Conservation (phyloP, 495 filamentous ascomycete genomes). For the Filosporella fistucella region DNA sequence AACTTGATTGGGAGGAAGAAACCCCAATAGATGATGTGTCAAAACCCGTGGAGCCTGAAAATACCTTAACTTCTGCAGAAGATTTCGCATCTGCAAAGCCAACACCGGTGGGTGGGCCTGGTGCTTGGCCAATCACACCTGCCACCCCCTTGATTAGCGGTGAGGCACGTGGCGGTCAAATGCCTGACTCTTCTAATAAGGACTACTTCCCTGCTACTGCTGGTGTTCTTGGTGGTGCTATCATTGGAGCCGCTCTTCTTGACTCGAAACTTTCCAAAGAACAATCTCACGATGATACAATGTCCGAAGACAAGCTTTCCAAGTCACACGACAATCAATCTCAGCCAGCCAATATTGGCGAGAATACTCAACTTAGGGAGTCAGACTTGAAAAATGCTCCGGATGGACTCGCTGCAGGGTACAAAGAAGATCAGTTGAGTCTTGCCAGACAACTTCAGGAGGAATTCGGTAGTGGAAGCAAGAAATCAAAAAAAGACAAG, state of each 20-base stretch:
- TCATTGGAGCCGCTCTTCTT: background rate
- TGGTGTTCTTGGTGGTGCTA: background rate
- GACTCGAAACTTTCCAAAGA: background rate
- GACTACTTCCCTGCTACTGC: constrained; percentile 12
- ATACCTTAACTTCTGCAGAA: background rate
- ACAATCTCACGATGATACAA: background rate
- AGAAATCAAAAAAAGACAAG: constrained; percentile 38
- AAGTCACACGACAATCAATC: background rate
- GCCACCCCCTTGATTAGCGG: constrained; percentile 6
- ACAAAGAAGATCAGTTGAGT: constrained; percentile 18
- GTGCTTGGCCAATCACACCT: constrained; percentile 10
- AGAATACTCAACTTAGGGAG: background rate
- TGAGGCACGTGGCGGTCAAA: background rate
- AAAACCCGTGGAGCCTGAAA: background rate
- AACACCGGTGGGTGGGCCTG: constrained; percentile 25
- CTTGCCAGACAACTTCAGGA: constrained; percentile 25
- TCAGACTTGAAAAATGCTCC: background rate
- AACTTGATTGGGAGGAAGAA: constrained; percentile 11
- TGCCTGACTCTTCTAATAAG: constrained; percentile 5
- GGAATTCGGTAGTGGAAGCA: constrained; percentile 29
- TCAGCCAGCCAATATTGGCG: background rate
- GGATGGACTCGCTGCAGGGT: constrained; percentile 19
- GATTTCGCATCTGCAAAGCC: constrained; percentile 3
- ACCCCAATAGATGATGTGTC: background rate
- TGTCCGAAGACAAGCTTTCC: background rate